These are phyloP conservation scores for Diaporthe batatas DNA, from an alignment of 2,329 filamentous ascomycete genomes.

Conservation along the genomic window DNA sequence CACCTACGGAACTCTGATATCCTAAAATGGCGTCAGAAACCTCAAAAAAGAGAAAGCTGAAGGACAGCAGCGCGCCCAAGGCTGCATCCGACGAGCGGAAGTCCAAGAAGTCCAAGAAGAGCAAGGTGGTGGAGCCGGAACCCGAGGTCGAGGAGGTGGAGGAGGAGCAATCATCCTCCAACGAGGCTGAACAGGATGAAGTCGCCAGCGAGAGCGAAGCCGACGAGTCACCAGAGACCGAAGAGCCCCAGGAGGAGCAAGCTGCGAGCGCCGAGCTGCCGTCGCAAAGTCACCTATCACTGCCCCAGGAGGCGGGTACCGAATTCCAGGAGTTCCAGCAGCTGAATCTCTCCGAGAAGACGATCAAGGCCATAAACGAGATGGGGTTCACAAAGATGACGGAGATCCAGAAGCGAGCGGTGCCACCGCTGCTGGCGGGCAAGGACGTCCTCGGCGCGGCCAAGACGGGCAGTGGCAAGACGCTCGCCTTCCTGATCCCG, in stretches of 20 bases:
- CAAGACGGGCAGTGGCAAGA: slow-evolving; percentile 97
- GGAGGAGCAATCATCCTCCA: slow-evolving; percentile 41
- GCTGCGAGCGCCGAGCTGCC: slow-evolving; percentile 52
- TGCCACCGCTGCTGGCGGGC: slow-evolving; percentile 89
- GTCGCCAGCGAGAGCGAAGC: slow-evolving; percentile 38
- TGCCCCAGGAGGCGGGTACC: slow-evolving; percentile 67
- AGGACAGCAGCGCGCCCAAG: slow-evolving; percentile 48
- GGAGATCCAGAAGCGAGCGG: slow-evolving; percentile 88
- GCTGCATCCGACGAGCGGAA: slow-evolving; percentile 39
- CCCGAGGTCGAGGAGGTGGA: slow-evolving; percentile 40
- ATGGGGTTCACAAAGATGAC: slow-evolving; percentile 98
- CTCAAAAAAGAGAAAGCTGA: slow-evolving; percentile 55
- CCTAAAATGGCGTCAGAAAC: slow-evolving; percentile 49
- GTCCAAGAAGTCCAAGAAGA: slow-evolving; percentile 43
- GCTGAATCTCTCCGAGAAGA: slow-evolving; percentile 88
- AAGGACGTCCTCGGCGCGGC: slow-evolving; percentile 94
- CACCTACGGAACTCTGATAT: slow-evolving; percentile 22
- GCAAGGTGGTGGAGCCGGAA: slow-evolving; percentile 38
- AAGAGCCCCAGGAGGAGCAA: slow-evolving; percentile 48
- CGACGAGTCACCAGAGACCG: slow-evolving; percentile 43
- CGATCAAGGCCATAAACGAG: slow-evolving; percentile 85
- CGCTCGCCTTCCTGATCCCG: slow-evolving; percentile 92
- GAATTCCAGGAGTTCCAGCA: slow-evolving; percentile 82
- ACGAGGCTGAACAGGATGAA: slow-evolving; percentile 44
- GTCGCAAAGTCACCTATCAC: slow-evolving; percentile 60